phyloP scores from a whole-genome alignment of 352 stramenopile genomes.

The Thraustotheca clavata region DNA sequence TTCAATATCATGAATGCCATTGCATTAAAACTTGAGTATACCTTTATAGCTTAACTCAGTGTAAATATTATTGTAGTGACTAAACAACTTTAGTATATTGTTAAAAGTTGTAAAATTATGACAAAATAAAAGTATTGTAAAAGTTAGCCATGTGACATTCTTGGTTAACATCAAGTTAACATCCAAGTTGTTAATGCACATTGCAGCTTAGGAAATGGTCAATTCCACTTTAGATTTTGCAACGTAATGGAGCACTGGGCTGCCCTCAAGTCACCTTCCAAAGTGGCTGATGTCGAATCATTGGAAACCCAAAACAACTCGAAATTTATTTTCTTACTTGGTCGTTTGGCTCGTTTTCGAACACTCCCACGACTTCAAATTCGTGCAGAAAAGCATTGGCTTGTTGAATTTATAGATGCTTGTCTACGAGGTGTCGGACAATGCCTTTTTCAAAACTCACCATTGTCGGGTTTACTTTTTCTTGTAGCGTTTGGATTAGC shows the following conservation, averaged over 20 bases:
- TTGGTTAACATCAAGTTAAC: no score
- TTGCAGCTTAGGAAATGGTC: no score
- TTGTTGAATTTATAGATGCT: conserved; percentile 3
- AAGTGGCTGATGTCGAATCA: background rate
- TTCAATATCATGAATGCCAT: no score
- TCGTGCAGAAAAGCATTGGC: background rate
- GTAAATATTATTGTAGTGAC: no score
- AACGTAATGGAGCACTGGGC: background rate
- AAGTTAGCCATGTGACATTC: no score
- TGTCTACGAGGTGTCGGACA: conserved; percentile 19
- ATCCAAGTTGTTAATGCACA: no score
- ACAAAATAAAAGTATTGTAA: no score
- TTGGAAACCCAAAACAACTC: background rate
- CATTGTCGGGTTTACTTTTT: conserved; percentile 16
- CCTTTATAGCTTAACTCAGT: no score
- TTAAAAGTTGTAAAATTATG: no score
- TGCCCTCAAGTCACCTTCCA: background rate
- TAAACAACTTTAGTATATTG: no score
- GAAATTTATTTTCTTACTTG: background rate
- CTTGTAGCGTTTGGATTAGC: background rate
- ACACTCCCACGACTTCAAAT: background rate
- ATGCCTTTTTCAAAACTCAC: conserved; percentile 21
- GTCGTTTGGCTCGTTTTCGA: background rate
- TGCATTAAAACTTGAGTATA: no score
- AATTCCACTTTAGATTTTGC: no score